Conservation (phyloP, 2,329 filamentous ascomycete species). For the Claviceps quebecensis region DNA sequence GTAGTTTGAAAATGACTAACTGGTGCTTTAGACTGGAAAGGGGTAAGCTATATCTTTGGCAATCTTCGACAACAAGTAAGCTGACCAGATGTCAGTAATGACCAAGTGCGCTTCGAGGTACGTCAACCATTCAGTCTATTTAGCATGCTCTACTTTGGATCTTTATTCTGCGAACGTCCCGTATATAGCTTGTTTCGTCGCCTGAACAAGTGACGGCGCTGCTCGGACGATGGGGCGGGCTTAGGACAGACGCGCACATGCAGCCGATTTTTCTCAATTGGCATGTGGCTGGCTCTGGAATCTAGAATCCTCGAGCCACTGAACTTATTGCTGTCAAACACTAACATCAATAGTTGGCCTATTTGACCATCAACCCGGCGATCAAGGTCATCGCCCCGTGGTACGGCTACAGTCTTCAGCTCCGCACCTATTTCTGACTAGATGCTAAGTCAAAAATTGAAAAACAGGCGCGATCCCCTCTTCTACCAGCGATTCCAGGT, state of each 20-base stretch:
- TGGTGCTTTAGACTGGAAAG: background rate
- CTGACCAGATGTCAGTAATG: background rate
- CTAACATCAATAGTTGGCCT: constrained; percentile 1
- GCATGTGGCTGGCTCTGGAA: background rate
- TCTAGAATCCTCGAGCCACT: background rate
- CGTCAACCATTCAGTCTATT: background rate
- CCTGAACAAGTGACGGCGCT: background rate
- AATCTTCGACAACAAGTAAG: background rate
- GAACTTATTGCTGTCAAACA: background rate
- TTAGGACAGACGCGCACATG: background rate
- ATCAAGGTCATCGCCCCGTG: constrained; percentile 3
- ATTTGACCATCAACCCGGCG: background rate
- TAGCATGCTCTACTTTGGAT: background rate
- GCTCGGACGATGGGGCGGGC: background rate
- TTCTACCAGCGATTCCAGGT: constrained; percentile 1
- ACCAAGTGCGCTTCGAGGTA: constrained; percentile 3
- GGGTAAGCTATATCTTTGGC: background rate
- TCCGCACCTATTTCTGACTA: background rate
- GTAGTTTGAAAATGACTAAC: background rate
- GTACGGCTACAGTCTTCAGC: background rate
- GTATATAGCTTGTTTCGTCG: background rate
- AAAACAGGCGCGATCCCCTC: background rate
- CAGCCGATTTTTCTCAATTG: background rate
- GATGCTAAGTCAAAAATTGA: background rate
- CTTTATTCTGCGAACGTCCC: background rate